A percentile compares a stretch with the other conserved stretches of the same genome.
These are phyloP conservation scores for Centaurea solstitialis DNA, from an alignment of 129 eudicot genomes.

Conservation along the genomic window DNA sequence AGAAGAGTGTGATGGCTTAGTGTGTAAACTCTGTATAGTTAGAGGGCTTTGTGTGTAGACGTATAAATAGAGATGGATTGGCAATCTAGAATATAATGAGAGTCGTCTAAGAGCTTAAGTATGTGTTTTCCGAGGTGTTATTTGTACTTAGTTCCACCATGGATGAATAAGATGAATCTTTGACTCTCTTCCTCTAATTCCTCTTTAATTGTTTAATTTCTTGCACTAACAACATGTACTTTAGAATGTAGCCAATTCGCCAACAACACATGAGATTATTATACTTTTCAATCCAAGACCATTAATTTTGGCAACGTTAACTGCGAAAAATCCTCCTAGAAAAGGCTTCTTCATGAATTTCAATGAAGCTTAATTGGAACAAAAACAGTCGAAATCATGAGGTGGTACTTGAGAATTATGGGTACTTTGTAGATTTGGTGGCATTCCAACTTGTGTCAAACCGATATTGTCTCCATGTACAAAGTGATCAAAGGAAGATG, in stretches of 20 bases:
- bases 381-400: constrained; percentile 21
- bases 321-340: neutral
- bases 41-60: no score
- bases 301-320: constrained; percentile 2
- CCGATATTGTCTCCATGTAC: constrained; percentile 21
- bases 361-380: constrained; percentile 8
- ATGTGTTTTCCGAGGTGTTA: no score
- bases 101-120: no score
- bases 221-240: no score
- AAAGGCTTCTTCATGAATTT: neutral
- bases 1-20: no score
- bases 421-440: constrained; percentile 19
- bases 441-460: constrained; percentile 20
- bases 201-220: no score
- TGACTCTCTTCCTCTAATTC: no score
- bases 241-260: neutral
- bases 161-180: no score
- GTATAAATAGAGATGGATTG: no score
- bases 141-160: no score
- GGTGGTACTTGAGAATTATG: constrained; percentile 13
- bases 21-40: no score
- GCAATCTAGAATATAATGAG: no score
- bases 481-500: constrained; percentile 27
- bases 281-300: neutral
- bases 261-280: neutral